Evolutionary conservation across 225 moss, liverwort and hornwort genomes (phyloP).

Genomic region (Physcomitrellopsis africana): DNA sequence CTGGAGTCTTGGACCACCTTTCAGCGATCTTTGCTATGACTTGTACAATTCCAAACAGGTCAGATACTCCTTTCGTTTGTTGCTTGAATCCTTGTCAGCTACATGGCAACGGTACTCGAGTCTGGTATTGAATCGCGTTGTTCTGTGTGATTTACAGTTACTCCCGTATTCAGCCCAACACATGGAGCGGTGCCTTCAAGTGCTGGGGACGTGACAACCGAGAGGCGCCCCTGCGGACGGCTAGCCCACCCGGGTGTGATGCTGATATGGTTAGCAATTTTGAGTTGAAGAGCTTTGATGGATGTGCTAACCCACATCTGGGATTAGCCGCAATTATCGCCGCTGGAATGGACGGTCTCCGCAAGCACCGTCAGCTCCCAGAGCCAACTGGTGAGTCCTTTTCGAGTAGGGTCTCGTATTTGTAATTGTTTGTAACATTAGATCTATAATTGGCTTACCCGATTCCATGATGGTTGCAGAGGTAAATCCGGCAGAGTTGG

Average conservation of each 20-base stretch:
- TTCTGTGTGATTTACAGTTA: conserved; percentile 54
- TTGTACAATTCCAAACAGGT: conserved; percentile 84
- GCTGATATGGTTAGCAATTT: conserved; percentile 84
- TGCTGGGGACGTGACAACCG: conserved; percentile 92
- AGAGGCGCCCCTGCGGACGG: conserved; percentile 84
- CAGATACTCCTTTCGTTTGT: background rate
- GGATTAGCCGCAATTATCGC: conserved; percentile 88
- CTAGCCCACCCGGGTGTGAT: conserved; percentile 60
- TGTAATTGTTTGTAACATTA: background rate
- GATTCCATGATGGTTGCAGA: conserved; percentile 41
- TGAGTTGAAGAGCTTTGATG: conserved; percentile 94
- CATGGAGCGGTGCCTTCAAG: conserved; percentile 87
- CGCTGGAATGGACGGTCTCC: conserved; percentile 90
- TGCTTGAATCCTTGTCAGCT: background rate
- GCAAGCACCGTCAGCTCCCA: conserved; percentile 67
- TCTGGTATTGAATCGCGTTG: too few species aligned
- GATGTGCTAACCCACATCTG: conserved; percentile 93
- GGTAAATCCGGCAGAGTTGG: conserved; percentile 72
- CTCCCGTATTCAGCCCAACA: conserved; percentile 79
- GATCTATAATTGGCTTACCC: background rate
- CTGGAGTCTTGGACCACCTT: conserved; percentile 84
- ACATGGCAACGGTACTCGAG: too few species aligned
- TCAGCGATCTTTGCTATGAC: conserved; percentile 85
- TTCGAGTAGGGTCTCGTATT: background rate
- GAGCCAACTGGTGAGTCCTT: conserved; percentile 63